Evolutionary conservation across 208 protist genomes (phyloP).

Genomic region (Wallacemonas sp.): DNA sequence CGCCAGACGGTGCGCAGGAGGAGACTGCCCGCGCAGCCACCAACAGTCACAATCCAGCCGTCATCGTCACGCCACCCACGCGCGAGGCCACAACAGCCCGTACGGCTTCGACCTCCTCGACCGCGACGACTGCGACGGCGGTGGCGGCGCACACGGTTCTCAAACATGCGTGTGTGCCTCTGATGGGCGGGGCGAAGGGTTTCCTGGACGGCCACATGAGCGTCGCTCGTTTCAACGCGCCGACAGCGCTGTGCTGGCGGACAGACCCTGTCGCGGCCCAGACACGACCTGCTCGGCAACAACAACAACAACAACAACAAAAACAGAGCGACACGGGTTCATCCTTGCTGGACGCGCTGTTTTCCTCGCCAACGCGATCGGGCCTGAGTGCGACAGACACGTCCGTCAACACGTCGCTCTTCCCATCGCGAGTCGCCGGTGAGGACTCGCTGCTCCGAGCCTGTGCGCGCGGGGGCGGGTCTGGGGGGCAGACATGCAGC

Average conservation of each 20-base stretch:
- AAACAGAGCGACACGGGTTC: background rate
- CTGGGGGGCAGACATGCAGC: background rate
- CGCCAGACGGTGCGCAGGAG: no score
- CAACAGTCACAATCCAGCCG: no score
- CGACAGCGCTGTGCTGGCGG: slow-evolving; percentile 77
- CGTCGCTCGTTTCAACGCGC: slow-evolving; percentile 53
- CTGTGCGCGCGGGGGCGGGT: background rate
- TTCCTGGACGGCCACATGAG: slow-evolving; percentile 78
- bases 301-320: slow-evolving; percentile 12
- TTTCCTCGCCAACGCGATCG: background rate
- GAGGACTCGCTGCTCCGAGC: background rate
- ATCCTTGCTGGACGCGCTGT: background rate
- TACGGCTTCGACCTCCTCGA: background rate
- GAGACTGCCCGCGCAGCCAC: no score
- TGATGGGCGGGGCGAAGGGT: slow-evolving; percentile 45
- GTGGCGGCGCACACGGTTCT: slow-evolving; percentile 20
- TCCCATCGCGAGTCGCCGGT: background rate
- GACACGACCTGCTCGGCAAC: background rate
- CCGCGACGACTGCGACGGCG: background rate
- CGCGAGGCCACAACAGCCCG: background rate
- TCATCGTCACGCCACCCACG: background rate
- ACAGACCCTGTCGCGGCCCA: slow-evolving; percentile 29
- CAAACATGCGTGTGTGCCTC: slow-evolving; percentile 11
- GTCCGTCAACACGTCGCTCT: background rate
- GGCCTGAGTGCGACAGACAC: background rate